These are phyloP conservation scores for Leptomonas seymouri DNA, from an alignment of 208 protist genomes.

Conservation along the genomic window DNA sequence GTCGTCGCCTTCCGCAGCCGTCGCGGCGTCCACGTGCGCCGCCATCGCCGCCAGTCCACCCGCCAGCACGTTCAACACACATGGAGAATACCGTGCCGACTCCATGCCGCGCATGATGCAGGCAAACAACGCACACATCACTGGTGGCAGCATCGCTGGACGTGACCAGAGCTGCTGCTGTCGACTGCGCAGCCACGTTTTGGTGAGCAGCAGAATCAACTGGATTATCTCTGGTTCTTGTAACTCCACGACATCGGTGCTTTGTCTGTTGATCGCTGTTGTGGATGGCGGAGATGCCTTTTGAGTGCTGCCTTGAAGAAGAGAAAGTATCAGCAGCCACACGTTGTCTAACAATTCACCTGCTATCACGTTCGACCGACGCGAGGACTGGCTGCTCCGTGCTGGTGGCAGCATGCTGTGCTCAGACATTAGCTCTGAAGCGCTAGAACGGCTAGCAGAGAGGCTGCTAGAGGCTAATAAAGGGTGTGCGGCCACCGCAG, in stretches of 20 bases:
- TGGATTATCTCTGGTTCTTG: slow-evolving; percentile 23
- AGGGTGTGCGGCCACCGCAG: slow-evolving; percentile 28
- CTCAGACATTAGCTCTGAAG: no score
- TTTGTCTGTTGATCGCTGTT: neutral
- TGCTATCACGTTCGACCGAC: neutral
- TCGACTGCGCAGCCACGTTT: slow-evolving; percentile 19
- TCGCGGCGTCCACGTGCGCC: slow-evolving; percentile 33
- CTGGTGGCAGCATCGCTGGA: slow-evolving; percentile 45
- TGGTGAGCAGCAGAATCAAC: slow-evolving; percentile 26
- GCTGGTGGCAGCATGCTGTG: no score
- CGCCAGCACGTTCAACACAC: slow-evolving; percentile 63
- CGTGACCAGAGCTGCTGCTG: slow-evolving; percentile 60
- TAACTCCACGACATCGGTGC: neutral
- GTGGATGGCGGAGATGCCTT: neutral
- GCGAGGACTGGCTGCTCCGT: neutral
- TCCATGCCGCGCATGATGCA: slow-evolving; percentile 54
- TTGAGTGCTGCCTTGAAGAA: slow-evolving; percentile 6
- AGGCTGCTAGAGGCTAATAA: neutral
- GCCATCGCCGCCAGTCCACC: slow-evolving; percentile 30
- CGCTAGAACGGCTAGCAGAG: neutral
- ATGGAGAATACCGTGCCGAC: slow-evolving; percentile 33
- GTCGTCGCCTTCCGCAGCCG: slow-evolving; percentile 24
- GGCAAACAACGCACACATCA: slow-evolving; percentile 53
- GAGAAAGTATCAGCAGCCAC: slow-evolving; percentile 32
- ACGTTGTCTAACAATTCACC: slow-evolving; percentile 28